These are phyloP conservation scores for Penicillium macrosclerotiorum DNA, from an alignment of 495 filamentous ascomycete species.

Conservation along the genomic window DNA sequence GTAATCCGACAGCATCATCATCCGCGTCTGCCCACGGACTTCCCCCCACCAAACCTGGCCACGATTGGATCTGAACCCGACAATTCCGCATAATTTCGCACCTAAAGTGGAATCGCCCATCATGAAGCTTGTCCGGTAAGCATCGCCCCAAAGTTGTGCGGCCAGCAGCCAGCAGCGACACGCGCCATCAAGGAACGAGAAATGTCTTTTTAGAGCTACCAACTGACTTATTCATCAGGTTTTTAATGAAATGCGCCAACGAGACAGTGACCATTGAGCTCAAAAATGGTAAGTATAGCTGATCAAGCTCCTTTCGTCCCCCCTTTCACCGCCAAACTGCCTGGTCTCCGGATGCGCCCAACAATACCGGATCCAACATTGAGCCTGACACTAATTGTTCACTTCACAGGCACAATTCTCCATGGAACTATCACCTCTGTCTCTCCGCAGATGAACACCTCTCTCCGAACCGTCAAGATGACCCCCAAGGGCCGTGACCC, in stretches of 20 bases:
- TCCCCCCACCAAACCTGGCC: slow-evolving; percentile 12
- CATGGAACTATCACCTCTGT: slow-evolving; percentile 95
- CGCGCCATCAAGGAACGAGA: slow-evolving; percentile 7
- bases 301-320: neutral
- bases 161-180: slow-evolving; percentile 7
- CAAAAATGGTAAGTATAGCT: slow-evolving; percentile 76
- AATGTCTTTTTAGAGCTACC: slow-evolving; percentile 13
- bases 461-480: slow-evolving; percentile 92
- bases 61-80: slow-evolving; percentile 5
- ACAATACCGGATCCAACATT: neutral
- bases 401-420: slow-evolving; percentile 74
- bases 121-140: slow-evolving; percentile 99
- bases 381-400: neutral
- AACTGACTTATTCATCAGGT: slow-evolving; percentile 54
- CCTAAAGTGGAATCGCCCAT: slow-evolving; percentile 27
- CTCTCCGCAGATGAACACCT: slow-evolving; percentile 95
- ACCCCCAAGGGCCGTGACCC: slow-evolving; percentile 82
- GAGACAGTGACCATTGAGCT: slow-evolving; percentile 97
- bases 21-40: slow-evolving; percentile 9
- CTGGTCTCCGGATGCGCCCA: neutral
- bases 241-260: slow-evolving; percentile 97
- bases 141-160: slow-evolving; percentile 9
- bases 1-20: slow-evolving; percentile 16
- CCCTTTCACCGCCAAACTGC: neutral
- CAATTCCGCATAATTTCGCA: neutral